These are phyloP conservation scores for Phytophthora pinifolia DNA, from an alignment of 352 stramenopile genomes.

Conservation along the genomic window DNA sequence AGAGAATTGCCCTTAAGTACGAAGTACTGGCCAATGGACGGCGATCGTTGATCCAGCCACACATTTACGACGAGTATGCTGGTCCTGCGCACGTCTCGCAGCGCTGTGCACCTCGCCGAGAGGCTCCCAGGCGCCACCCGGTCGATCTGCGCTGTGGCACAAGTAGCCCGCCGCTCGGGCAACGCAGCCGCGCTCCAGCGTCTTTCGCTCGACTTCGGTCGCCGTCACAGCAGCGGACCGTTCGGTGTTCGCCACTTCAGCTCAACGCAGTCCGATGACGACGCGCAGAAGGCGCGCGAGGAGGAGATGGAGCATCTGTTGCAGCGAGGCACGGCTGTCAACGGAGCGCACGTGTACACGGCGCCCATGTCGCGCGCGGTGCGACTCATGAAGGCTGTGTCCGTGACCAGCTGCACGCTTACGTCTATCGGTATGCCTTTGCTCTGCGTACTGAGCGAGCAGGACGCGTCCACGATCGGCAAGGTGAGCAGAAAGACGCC, in stretches of 20 bases:
- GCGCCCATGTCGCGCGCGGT: slow-evolving; percentile 75
- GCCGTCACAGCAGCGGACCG: background rate
- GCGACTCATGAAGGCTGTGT: slow-evolving; percentile 87
- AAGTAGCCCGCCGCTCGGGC: background rate
- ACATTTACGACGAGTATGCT: slow-evolving; percentile 8
- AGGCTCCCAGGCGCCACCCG: slow-evolving; percentile 8
- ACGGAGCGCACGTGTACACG: slow-evolving; percentile 51
- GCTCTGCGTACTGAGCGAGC: slow-evolving; percentile 69
- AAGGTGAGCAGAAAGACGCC: slow-evolving; percentile 40
- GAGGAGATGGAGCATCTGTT: slow-evolving; percentile 1
- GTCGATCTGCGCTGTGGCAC: slow-evolving; percentile 3
- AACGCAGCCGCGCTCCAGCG: slow-evolving; percentile 17
- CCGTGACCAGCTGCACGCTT: slow-evolving; percentile 78
- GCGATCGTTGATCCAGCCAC: too few species aligned
- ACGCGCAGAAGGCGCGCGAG: slow-evolving; percentile 11
- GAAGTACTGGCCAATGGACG: too few species aligned
- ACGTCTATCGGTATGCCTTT: slow-evolving; percentile 82
- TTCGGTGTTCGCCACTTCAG: slow-evolving; percentile 19
- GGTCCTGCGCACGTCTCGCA: slow-evolving; percentile 4
- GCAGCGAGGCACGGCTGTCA: background rate
- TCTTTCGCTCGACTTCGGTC: slow-evolving; percentile 13
- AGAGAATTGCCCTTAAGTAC: too few species aligned
- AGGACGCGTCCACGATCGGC: slow-evolving; percentile 68
- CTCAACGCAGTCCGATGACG: slow-evolving; percentile 13
- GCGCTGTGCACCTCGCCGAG: slow-evolving; percentile 16